Evolutionary conservation across 805 yeast genomes (phyloP).

Genomic region (Ogataea sp.): DNA sequence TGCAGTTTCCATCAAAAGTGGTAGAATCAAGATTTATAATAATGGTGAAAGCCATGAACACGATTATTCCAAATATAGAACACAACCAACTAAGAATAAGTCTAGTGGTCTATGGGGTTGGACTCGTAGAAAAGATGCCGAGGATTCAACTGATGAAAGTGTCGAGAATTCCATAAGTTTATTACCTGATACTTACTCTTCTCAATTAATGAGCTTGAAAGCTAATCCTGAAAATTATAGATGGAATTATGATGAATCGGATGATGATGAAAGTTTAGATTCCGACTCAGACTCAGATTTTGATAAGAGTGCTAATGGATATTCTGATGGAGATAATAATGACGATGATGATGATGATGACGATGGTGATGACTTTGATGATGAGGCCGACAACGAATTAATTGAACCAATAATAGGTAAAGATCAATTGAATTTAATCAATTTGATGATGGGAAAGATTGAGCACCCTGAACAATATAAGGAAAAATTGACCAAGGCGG

Average conservation of each 20-base stretch:
- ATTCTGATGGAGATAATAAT: constrained; percentile 7
- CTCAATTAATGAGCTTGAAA: constrained; percentile 25
- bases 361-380: constrained; percentile 26
- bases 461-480: constrained; percentile 30
- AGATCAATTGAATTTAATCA: constrained; percentile 39
- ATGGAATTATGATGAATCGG: constrained; percentile 31
- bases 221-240: constrained; percentile 28
- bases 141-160: constrained; percentile 15
- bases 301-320: constrained; percentile 12
- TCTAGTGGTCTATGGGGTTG: constrained; percentile 21
- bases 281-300: constrained; percentile 8
- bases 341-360: constrained; percentile 21
- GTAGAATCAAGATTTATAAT: constrained; percentile 20
- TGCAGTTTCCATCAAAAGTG: constrained; percentile 18
- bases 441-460: constrained; percentile 38
- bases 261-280: constrained; percentile 18
- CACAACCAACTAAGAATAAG: constrained; percentile 21
- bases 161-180: constrained; percentile 26
- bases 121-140: constrained; percentile 24
- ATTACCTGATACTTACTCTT: constrained; percentile 28
- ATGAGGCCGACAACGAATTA: constrained; percentile 29
- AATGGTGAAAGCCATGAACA: constrained; percentile 27
- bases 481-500: constrained; percentile 16
- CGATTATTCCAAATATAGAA: constrained; percentile 24
- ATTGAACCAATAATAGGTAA: constrained; percentile 43